Base-by-base conservation (phyloP, 2,329 filamentous ascomycete genomes). In the Sporothrix mexicana region DNA sequence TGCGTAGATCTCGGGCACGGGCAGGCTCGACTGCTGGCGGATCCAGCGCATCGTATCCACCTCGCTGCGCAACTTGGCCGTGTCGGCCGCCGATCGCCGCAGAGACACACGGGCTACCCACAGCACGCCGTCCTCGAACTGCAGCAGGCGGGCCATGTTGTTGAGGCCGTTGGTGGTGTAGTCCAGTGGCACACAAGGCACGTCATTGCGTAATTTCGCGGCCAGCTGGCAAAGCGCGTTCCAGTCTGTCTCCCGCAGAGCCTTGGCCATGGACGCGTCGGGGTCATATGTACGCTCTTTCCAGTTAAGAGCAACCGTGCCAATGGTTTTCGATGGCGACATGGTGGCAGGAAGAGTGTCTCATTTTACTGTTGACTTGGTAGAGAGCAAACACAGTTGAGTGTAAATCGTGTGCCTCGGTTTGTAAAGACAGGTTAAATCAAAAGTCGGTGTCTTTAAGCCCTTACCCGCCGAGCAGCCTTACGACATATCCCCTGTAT, bases 1-100 rank as follows among this genome's bases (percentile, higher is more conserved):
- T 6, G 74, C 77, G 59, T 77, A 78, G 20, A 80, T 72, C 25
- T 74, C 47, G 8, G 79, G 79, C 25, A 80, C 76, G 12, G 76
- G 55, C 3, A 59, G 55, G 55, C 55, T 17, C 8, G 55, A 59
- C 67, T 53, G 20, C 55, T 57, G 0, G 20, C 36, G 55, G 43
- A 74, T 72, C 70, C 69, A 72, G 8, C n/a, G 66, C 73, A 72
- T 74, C 57, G 66, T 51, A 36, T 67, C 70, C 0, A 74, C 41
- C 59, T 74, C 73, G 70, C 73, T 72, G 64, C 66, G 55, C 67
- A 72, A 17, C 66, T 70, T 72, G 8, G 41, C 43, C 69, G 23
- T 2, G 72, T 20, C 72, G 2, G 62, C 62, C 0, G 47, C 59
- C 43, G 72, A 59, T 43, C 3, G 17, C 8, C 69, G 61, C 72